Percentiles rank a stretch among this genome's conserved stretches.
Conservation (phyloP, 805 yeast genomes). For the Metschnikowia chrysomelidarum region DNA sequence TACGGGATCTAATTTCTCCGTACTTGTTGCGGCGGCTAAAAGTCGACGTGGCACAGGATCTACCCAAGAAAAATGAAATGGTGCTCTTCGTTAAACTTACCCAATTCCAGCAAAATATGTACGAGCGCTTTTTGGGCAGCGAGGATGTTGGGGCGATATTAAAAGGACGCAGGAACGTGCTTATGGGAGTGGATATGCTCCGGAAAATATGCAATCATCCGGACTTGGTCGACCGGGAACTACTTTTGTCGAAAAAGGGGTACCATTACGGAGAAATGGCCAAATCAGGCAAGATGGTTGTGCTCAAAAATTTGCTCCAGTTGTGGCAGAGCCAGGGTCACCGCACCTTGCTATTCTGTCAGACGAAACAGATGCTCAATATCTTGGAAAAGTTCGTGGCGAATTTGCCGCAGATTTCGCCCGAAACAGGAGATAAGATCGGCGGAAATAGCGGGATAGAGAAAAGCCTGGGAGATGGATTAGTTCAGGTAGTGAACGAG, state of each 20-base stretch:
- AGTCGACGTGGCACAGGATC: slow-evolving; percentile 90
- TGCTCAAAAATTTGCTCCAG: slow-evolving; percentile 67
- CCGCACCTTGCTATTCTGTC: slow-evolving; percentile 83
- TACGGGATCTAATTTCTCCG: slow-evolving; percentile 86
- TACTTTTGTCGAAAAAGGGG: slow-evolving; percentile 30
- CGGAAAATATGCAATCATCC: slow-evolving; percentile 97
- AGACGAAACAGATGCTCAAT: slow-evolving; percentile 90
- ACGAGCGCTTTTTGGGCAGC: slow-evolving; percentile 70
- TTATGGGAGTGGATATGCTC: slow-evolving; percentile 85
- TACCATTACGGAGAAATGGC: slow-evolving; percentile 53
- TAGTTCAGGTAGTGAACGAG: background rate
- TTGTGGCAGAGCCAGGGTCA: slow-evolving; percentile 78
- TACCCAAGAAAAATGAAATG: slow-evolving; percentile 92
- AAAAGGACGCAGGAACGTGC: slow-evolving; percentile 73
- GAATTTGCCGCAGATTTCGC: slow-evolving; percentile 22
- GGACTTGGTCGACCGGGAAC: slow-evolving; percentile 60
- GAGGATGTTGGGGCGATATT: slow-evolving; percentile 71
- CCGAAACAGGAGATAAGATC: background rate
- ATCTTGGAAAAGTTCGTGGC: slow-evolving; percentile 70
- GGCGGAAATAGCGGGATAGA: background rate
- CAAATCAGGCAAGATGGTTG: slow-evolving; percentile 89
- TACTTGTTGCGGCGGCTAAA: slow-evolving; percentile 84
- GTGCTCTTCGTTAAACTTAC: slow-evolving; percentile 90
- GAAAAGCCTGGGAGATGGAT: background rate
- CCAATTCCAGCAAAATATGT: slow-evolving; percentile 66